Evolutionary conservation across 495 filamentous ascomycete genomes (phyloP).

Genomic region (Annulohypoxylon bovei): DNA sequence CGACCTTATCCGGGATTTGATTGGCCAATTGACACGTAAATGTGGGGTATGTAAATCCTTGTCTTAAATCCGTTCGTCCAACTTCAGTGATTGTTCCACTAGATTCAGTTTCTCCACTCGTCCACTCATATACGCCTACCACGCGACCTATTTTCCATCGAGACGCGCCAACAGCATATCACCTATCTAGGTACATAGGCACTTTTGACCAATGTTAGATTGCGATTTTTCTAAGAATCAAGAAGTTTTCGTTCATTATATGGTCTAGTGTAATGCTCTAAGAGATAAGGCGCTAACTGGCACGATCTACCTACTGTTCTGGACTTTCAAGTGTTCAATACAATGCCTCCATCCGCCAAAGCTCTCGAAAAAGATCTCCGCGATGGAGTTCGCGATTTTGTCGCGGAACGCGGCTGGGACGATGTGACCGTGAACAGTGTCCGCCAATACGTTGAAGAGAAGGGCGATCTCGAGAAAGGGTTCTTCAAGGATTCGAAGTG

Average conservation of each 20-base stretch:
- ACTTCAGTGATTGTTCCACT: background rate
- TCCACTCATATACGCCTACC: background rate
- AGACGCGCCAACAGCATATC: conserved; percentile 9
- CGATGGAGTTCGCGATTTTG: conserved; percentile 66
- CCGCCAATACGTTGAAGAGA: conserved; percentile 71
- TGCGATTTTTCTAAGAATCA: background rate
- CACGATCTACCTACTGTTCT: background rate
- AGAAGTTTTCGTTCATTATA: background rate
- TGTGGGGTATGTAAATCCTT: conserved; percentile 7
- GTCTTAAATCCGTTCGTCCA: background rate
- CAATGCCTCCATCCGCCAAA: conserved; percentile 40
- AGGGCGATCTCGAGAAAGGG: conserved; percentile 69
- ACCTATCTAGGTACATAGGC: background rate
- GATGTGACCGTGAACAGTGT: conserved; percentile 80
- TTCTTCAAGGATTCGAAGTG: conserved; percentile 77
- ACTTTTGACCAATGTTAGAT: background rate
- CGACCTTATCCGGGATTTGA: background rate
- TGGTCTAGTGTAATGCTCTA: background rate
- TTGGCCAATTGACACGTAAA: conserved; percentile 11
- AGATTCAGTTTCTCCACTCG: conserved; percentile 4
- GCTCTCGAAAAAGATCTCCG: conserved; percentile 65
- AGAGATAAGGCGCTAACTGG: background rate
- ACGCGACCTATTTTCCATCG: conserved; percentile 8
- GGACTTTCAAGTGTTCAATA: background rate
- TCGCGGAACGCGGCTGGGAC: conserved; percentile 63